Evolutionary conservation across 495 filamentous ascomycete species (phyloP), one percentile per base, ranked within the genome.

Genomic region (Aspergillus cristatus): DNA sequence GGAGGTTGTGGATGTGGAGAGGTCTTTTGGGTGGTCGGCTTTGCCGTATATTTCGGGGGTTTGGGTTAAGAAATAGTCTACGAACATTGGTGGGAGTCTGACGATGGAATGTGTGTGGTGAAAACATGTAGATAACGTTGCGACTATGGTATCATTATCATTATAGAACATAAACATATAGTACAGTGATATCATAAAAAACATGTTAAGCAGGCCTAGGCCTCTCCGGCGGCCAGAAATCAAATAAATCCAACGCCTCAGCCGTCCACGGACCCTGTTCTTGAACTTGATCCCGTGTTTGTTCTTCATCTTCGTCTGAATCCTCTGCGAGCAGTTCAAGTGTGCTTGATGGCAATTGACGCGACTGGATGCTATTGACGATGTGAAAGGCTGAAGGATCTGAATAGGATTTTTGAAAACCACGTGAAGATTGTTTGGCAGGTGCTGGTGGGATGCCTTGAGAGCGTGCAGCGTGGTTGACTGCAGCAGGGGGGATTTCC

Each of bases 231-330:
- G 63, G 65, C 65, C 65, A 70, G 33, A 73, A 79, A 15, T 71
- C 73, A 46, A 79, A 78, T 14, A 81, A 48, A 48, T 81, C 72
- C 35, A 67, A 62, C 5, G 75, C 76, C 48, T 81, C 76, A 0
- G 60, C 54, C 13, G 75, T 75, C 76, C 76, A 81, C 5, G 72
- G 67, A 0, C 71, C 62, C 40, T 57, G 49, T 30, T 58, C 20
- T 24, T 24, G 20, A 8, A 24, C 8, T 8, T 24, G 20, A 24
- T 8, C 57, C 13, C 18, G 24, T 2, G 33, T 35, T 17, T 45
- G 38, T 10, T 32, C 29, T n/a, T 46, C 42, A 8, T 53, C 37
- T 0, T 37, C 32, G 0, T 20, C 17, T 2, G 44, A 32, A 4
- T 14, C 28, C 10, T 30, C 13, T 12, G 13, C 28, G 12, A 3